Evolutionary conservation across 768 basidiomycete species (phyloP).

Genomic region (Russula lepida): DNA sequence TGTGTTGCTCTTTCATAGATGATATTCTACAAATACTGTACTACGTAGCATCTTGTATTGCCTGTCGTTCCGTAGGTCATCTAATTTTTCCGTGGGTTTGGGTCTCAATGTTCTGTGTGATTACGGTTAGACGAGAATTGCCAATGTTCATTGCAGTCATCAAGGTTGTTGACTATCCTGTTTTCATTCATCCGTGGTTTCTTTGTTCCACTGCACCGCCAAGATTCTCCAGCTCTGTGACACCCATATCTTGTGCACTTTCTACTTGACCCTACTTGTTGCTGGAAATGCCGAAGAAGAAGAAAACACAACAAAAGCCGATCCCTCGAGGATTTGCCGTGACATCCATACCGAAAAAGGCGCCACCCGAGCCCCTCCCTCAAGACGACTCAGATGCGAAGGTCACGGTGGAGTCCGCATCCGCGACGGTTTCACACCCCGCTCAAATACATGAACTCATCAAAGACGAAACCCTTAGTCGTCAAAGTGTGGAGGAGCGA

Average conservation of each 20-base stretch:
- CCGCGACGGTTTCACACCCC: background rate
- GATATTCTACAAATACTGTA: slow-evolving; percentile 18
- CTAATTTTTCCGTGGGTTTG: slow-evolving; percentile 18
- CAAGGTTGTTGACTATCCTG: background rate
- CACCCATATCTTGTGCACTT: slow-evolving; percentile 8
- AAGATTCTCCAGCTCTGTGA: background rate
- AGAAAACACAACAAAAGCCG: slow-evolving; percentile 72
- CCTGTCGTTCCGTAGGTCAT: slow-evolving; percentile 21
- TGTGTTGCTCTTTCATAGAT: slow-evolving; percentile 13
- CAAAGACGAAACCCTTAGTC: slow-evolving; percentile 26
- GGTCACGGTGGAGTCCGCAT: background rate
- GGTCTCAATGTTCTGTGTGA: background rate
- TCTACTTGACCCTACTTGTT: background rate
- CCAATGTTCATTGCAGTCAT: no score
- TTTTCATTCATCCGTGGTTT: no score
- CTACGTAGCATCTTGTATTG: slow-evolving; percentile 18
- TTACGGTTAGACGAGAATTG: background rate
- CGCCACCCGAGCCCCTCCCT: slow-evolving; percentile 28
- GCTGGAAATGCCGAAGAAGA: slow-evolving; percentile 67
- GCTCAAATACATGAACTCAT: background rate
- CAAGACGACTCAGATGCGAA: slow-evolving; percentile 17
- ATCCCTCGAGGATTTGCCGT: slow-evolving; percentile 72
- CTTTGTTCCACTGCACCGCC: background rate
- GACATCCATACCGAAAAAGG: slow-evolving; percentile 76
- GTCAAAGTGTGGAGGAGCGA: slow-evolving; percentile 41